A percentile compares a stretch with the other conserved stretches of the same genome.
Evolutionary conservation across 768 basidiomycete genomes (phyloP).

Genomic region (Leccinum imitatum): DNA sequence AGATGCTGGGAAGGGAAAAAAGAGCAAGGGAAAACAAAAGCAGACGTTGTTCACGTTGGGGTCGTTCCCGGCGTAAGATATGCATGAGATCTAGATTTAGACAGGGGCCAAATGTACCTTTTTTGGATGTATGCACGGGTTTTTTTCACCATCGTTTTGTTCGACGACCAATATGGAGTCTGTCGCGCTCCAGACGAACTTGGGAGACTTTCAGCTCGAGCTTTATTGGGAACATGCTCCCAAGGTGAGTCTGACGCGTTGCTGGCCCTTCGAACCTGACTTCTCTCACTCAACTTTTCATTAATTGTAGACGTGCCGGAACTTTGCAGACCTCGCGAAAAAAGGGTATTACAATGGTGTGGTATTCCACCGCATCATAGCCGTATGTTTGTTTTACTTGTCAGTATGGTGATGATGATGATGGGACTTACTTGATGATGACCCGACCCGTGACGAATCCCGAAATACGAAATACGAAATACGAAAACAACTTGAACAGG

Average conservation of each 20-base stretch:
- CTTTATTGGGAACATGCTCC: neutral
- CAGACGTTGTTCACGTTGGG: slow-evolving; percentile 77
- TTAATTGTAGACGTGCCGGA: neutral
- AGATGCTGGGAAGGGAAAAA: slow-evolving; percentile 54
- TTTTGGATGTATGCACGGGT: neutral
- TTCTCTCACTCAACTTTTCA: neutral
- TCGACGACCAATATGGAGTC: neutral
- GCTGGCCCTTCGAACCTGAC: neutral
- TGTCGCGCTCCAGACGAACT: neutral
- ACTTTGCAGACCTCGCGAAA: neutral
- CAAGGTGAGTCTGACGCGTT: neutral
- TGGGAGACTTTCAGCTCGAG: neutral
- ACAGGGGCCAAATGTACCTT: neutral
- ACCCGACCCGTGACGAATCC: too few species aligned
- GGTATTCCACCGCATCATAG: neutral
- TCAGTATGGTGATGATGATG: too few species aligned
- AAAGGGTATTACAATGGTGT: neutral
- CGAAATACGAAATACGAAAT: too few species aligned
- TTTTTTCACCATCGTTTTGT: neutral
- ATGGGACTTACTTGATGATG: too few species aligned
- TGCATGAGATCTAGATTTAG: neutral
- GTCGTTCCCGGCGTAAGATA: slow-evolving; percentile 42
- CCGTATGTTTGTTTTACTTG: neutral
- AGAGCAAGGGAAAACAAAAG: slow-evolving; percentile 80
- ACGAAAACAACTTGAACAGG: too few species aligned